phyloP scores from a whole-genome alignment of 2,329 filamentous ascomycete species.

The Hypomyces perniciosus region DNA sequence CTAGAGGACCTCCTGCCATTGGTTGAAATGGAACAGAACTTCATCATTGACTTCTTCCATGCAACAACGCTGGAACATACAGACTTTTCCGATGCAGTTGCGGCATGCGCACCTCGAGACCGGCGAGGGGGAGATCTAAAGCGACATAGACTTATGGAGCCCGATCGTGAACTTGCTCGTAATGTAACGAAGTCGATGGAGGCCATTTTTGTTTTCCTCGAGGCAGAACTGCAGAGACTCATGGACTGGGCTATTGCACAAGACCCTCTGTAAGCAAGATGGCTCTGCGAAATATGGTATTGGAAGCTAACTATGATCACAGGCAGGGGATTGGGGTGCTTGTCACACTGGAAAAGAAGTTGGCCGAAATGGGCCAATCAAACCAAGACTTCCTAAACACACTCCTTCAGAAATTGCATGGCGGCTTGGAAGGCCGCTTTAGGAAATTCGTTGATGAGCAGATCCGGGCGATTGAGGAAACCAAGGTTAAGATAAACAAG shows the following conservation, averaged over 20 bases:
- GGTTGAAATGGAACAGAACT: conserved; percentile 92
- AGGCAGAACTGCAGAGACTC: conserved; percentile 68
- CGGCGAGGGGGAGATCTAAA: conserved; percentile 68
- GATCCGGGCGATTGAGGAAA: conserved; percentile 92
- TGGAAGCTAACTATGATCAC: conserved; percentile 13
- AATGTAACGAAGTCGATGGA: conserved; percentile 85
- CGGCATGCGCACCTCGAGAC: conserved; percentile 56
- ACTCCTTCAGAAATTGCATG: conserved; percentile 72
- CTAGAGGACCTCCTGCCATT: conserved; percentile 77
- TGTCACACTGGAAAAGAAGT: conserved; percentile 71
- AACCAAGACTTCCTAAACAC: conserved; percentile 88
- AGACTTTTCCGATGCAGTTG: conserved; percentile 79
- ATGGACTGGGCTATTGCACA: conserved; percentile 76
- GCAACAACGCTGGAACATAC: conserved; percentile 74
- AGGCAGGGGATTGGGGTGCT: conserved; percentile 88
- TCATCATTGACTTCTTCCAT: conserved; percentile 95
- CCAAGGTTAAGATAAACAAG: conserved; percentile 98
- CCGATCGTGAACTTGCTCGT: conserved; percentile 79
- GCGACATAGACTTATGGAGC: conserved; percentile 73
- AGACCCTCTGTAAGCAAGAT: conserved; percentile 68
- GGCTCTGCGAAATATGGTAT: not conserved
- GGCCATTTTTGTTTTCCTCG: conserved; percentile 76
- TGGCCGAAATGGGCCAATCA: conserved; percentile 74
- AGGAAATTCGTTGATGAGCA: conserved; percentile 90
- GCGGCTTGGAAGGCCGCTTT: conserved; percentile 68